Base-by-base conservation (phyloP, 768 basidiomycete genomes). In the Auriculariales sp. region DNA sequence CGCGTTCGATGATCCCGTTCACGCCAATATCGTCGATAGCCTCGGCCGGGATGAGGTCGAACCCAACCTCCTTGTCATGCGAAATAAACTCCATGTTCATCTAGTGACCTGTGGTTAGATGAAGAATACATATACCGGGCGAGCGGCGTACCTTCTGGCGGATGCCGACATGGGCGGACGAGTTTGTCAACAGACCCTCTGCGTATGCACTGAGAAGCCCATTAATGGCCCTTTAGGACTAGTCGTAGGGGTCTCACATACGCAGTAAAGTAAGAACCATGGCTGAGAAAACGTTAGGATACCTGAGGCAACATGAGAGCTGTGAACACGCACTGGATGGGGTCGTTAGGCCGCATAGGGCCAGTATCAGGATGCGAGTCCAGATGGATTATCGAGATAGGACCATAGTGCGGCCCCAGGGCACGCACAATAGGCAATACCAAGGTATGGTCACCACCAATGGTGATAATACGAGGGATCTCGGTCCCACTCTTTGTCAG, bases 361-460 rank as follows among this genome's bases (percentile, higher is more conserved):
- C 79, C 83, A 5, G 85, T 86, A 58, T 87, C 84, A 64, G 77
- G 66, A 57, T 81, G 81, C 4, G 73, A 82, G 58, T 90, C 87
- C 54, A 90, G 88, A 60, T 91, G 89, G 42, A 90, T 84, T 39
- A 86, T 82, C 30, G 81, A 80, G 49, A 87, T 72, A 0, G 84
- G 83, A 1, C 88, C 89, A 59, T 92, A 89, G 24, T 83, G 71
- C 58, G 78, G 78, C 66, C 83, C 65, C 35, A 93, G 65, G 14
- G 89, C 75, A 39, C 87, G 81, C 12, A 93, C 72, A 56, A 92
- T 89, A 6, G 89, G 87, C 15, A 90, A 73, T 42, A 82, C 88
- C 54, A 91, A 84, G 12, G 88, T 88, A 62, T 92, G 90, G 58
- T 92, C 90, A 4, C 90, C 90, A 24, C 91, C 91, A 27, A 87